These are phyloP conservation scores for Candida frijolesensis DNA, from an alignment of 1,139 yeast species.

Conservation along the genomic window DNA sequence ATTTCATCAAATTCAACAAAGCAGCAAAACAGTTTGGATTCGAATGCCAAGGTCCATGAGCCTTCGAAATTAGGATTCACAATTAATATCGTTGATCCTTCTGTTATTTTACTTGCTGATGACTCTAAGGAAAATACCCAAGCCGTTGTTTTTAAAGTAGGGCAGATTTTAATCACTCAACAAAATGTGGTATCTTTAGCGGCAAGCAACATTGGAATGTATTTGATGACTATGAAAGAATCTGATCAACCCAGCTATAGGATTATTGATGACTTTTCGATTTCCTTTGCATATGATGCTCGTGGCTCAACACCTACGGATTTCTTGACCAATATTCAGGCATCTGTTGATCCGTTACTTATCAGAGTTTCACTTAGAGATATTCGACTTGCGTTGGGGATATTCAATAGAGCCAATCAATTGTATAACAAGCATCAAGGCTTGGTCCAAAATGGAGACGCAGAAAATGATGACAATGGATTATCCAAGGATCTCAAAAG, in stretches of 20 bases:
- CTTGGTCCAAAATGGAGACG: slow-evolving; percentile 19
- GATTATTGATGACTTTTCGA: slow-evolving; percentile 85
- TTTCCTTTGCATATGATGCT: slow-evolving; percentile 73
- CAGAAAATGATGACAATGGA: slow-evolving; percentile 31
- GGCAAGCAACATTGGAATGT: slow-evolving; percentile 84
- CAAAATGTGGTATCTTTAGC: slow-evolving; percentile 68
- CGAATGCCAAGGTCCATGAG: background rate
- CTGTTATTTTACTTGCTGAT: slow-evolving; percentile 79
- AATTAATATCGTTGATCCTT: slow-evolving; percentile 74
- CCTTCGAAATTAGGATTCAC: slow-evolving; percentile 49
- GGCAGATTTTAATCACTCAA: slow-evolving; percentile 72
- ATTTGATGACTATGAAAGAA: slow-evolving; percentile 73
- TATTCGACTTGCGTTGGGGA: slow-evolving; percentile 73
- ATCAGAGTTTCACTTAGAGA: slow-evolving; percentile 85
- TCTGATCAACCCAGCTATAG: slow-evolving; percentile 63
- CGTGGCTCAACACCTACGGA: slow-evolving; percentile 63
- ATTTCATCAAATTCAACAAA: slow-evolving; percentile 4
- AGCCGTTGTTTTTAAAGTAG: slow-evolving; percentile 88
- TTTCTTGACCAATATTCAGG: slow-evolving; percentile 63
- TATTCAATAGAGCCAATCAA: slow-evolving; percentile 71
- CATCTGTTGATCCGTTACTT: slow-evolving; percentile 78
- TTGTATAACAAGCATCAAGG: slow-evolving; percentile 42
- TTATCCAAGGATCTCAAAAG: slow-evolving; percentile 65
- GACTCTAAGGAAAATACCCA: slow-evolving; percentile 71
- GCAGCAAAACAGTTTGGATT: background rate